Evolutionary conservation across 805 yeast species (phyloP).

Genomic region (Saccharomycopsis capsularis): DNA sequence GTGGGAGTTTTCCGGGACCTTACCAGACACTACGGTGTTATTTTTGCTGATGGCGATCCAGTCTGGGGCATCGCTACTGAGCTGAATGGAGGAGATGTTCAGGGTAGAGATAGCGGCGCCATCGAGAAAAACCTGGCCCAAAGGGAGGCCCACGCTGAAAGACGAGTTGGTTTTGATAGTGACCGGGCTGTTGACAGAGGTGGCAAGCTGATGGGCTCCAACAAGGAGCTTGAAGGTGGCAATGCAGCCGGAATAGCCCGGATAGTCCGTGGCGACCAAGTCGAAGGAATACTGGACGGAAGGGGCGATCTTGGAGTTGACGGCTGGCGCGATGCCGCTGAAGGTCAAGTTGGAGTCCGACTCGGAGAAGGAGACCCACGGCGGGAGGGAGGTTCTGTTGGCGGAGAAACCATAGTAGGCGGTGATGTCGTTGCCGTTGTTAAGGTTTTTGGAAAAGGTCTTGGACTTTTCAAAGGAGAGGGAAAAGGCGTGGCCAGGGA

Average conservation of each 20-base stretch:
- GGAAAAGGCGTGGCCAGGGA: constrained; percentile 61
- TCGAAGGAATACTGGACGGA: constrained; percentile 62
- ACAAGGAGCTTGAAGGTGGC: constrained; percentile 66
- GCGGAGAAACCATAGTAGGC: constrained; percentile 77
- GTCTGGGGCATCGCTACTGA: constrained; percentile 45
- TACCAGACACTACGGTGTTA: constrained; percentile 44
- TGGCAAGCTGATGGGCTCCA: constrained; percentile 75
- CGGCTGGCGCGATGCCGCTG: constrained; percentile 82
- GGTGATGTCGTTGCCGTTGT: constrained; percentile 42
- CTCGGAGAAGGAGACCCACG: constrained; percentile 73
- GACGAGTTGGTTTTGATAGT: not conserved
- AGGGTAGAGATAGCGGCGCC: constrained; percentile 36
- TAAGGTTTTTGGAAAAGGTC: constrained; percentile 44
- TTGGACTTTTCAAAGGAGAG: constrained; percentile 54
- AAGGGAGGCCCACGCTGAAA: constrained; percentile 15
- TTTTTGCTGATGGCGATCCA: constrained; percentile 44
- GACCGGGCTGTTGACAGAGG: constrained; percentile 2
- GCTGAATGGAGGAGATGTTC: constrained; percentile 49
- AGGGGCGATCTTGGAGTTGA: constrained; percentile 84
- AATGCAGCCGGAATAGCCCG: constrained; percentile 65
- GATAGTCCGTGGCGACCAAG: constrained; percentile 72
- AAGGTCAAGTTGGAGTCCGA: constrained; percentile 47
- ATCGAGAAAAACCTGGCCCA: constrained; percentile 55
- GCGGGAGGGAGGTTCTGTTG: constrained; percentile 83
- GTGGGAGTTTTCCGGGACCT: constrained; percentile 43